Base-by-base conservation (phyloP, 2,329 filamentous ascomycete species). In the Aureobasidium sp. region DNA sequence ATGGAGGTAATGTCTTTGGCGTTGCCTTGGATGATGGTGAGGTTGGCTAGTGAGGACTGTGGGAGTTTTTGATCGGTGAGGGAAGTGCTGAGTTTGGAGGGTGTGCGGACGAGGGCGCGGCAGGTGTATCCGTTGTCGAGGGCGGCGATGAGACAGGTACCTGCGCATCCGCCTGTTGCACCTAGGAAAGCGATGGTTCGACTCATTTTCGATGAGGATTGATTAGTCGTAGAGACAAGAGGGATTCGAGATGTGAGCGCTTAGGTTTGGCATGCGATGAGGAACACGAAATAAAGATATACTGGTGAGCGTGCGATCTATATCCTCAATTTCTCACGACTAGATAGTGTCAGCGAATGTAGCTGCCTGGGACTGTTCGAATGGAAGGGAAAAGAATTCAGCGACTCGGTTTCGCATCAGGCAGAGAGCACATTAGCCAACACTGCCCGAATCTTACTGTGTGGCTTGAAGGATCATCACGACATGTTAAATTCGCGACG, bases 181-280 rank as follows among this genome's bases (percentile, higher is more conserved):
- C 81, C 81, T 65, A 83, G 77, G 71, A 83, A 82, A 44, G 79
- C 77, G 60, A 82, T 68, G 36, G 75, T 77, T 53, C 63, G 69
- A 14, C 47, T 62, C 36, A 56, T 64, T 5, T 14, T 47, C 14
- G 7, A 2, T 31, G 5, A 12, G 7, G 25, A 4, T 31, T 8
- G 6, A n/a, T 14, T 20, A 41, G 15, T n/a, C 6, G 17, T 22
- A 20, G 22, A 42, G 11, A 42, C 14, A 12, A 37, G 15, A 8
- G 7, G 22, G 14, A 25, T 5, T 15, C 11, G n/a, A n/a, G 37
- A 5, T 17, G 17, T 31, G 6, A 29, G 8, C 17, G n/a, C n/a
- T 14, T n/a, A 31, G 20, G 8, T 20, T n/a, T 22, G 11, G 27
- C 2, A 15, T 20, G 20, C 15, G 17, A 12, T 7, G 17, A n/a